Evolutionary conservation across 1,284 basidiomycete species (phyloP).

Genomic region (Papiliotrema nemorosa): DNA sequence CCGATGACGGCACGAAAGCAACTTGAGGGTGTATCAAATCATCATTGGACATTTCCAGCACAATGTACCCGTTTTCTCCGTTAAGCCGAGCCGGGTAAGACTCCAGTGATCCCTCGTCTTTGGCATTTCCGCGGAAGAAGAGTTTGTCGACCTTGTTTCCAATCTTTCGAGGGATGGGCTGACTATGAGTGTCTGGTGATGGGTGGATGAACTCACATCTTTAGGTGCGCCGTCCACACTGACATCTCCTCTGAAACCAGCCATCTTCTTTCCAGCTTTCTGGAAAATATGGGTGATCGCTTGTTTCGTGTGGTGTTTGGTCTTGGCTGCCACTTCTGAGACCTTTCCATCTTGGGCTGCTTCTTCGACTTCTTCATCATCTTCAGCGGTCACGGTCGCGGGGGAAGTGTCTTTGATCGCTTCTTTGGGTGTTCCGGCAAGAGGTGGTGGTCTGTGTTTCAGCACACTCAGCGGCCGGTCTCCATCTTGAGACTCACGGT

Average conservation of each 20-base stretch:
- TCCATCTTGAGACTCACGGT: constrained; percentile 25
- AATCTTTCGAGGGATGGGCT: constrained; percentile 25
- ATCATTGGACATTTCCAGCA: constrained; percentile 35
- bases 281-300: constrained; percentile 40
- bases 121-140: constrained; percentile 39
- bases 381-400: constrained; percentile 25
- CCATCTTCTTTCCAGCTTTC: constrained; percentile 44
- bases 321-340: constrained; percentile 33
- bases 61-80: constrained; percentile 43
- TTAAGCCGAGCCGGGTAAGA: constrained; percentile 47
- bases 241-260: constrained; percentile 47
- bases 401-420: constrained; percentile 44
- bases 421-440: constrained; percentile 43
- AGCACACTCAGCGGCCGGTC: not conserved
- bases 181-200: not conserved
- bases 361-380: constrained; percentile 31
- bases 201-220: constrained; percentile 22
- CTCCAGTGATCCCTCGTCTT: constrained; percentile 35
- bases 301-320: constrained; percentile 40
- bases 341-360: constrained; percentile 35
- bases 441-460: constrained; percentile 30
- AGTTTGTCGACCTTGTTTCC: constrained; percentile 45
- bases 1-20: constrained; percentile 38
- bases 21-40: constrained; percentile 25
- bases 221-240: constrained; percentile 41